Evolutionary conservation across 2,329 filamentous ascomycete genomes (phyloP), one percentile per base, ranked within the genome.

Genomic region (Xylariaceae sp.): DNA sequence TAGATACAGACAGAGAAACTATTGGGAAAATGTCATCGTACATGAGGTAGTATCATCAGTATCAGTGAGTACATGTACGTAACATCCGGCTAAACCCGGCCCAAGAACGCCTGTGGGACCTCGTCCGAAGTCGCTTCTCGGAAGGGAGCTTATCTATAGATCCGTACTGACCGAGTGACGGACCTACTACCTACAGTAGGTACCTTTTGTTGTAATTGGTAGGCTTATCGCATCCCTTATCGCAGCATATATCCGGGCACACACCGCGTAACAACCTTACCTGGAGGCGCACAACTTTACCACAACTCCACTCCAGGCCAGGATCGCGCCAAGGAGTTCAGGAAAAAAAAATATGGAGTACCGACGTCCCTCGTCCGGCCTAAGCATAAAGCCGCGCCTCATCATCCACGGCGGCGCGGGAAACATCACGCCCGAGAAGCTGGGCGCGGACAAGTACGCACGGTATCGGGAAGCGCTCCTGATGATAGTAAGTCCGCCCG

Each of bases 321-420:
- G 5, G 6, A 29, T 29, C 26, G 6, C 10, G 10, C 26, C 26
- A 29, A 10, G 26, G 26, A 29, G 26, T n/a, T n/a, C n/a, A n/a
- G n/a, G n/a, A n/a, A n/a, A n/a, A n/a, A n/a, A n/a, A 20, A 57
- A 55, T 37, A 81, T 81, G 79, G 74, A 80, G 52, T 78, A 77
- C 63, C 75, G 71, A 52, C 55, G 47, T 4, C 69, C 65, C 23
- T 59, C 52, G 2, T 54, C 41, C 19, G 50, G 40, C 20, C 49
- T 60, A 20, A 69, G 59, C 46, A 57, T 79, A 32, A 74, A 76
- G 65, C 86, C 87, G 2, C 80, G 85, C 9, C 70, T 90, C 29
- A 87, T 90, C 67, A 84, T 90, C 66, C 88, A 90, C 66, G 89
- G 89, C 67, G 89, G 89, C 32, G 89, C 89, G 1, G 89, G 89